Evolutionary conservation across 2,329 filamentous ascomycete species (phyloP).

Genomic region (Diaporthe sp.): DNA sequence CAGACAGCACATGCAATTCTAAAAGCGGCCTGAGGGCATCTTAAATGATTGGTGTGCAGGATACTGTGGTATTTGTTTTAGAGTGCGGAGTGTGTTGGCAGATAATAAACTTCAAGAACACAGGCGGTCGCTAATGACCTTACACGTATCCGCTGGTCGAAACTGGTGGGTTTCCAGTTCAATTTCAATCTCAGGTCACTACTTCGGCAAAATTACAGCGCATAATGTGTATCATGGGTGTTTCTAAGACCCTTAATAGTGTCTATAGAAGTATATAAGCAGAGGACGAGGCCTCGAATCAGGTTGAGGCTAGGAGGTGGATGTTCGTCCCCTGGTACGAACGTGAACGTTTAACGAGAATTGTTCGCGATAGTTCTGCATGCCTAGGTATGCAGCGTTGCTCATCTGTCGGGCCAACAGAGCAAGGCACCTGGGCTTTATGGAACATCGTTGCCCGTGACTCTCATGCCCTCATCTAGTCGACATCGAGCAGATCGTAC

Average conservation of each 20-base stretch:
- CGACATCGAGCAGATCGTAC: conserved; percentile 65
- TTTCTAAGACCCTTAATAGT: background rate
- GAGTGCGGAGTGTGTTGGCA: too few species aligned
- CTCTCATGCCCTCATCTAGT: conserved; percentile 49
- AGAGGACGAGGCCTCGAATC: too few species aligned
- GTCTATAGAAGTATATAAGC: background rate
- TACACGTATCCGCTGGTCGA: background rate
- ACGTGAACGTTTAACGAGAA: background rate
- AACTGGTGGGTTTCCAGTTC: background rate
- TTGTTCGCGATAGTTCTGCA: background rate
- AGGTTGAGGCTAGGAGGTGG: too few species aligned
- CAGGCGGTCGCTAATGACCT: background rate
- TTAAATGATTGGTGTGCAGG: background rate
- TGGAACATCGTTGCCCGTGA: background rate
- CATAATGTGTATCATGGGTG: background rate
- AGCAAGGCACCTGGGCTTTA: too few species aligned
- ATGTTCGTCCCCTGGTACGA: background rate
- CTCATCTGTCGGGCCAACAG: background rate
- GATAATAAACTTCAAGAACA: background rate
- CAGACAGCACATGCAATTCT: too few species aligned
- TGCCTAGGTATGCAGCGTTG: background rate
- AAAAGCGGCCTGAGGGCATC: background rate
- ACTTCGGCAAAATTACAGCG: background rate
- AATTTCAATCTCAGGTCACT: background rate
- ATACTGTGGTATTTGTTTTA: background rate